Base-by-base conservation (phyloP, 2,329 filamentous ascomycete genomes). In the Penicillium verrucosum region DNA sequence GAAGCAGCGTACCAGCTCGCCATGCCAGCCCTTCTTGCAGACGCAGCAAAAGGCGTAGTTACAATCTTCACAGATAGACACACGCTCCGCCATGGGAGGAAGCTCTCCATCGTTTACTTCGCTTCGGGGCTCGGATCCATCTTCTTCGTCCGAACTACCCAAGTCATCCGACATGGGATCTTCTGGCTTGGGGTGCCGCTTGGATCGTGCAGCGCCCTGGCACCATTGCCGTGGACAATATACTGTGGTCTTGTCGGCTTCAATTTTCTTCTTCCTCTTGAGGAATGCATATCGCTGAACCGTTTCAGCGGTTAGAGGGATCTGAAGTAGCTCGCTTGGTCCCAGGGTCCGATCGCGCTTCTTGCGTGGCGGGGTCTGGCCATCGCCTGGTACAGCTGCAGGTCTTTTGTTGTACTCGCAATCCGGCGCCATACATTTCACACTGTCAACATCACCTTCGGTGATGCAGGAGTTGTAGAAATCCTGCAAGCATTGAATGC, bases 171-270 rank as follows among this genome's bases (percentile, higher is more conserved):
- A 79, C 59, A 89, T 82, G 1, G 88, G 77, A 5, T 87, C 87
- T n/a, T 80, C 74, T 5, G 87, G 88, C 68, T 90, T 90, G 57
- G 82, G 86, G 73, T 89, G 86, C 65, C 83, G 85, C 69, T 87
- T 89, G 23, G 88, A 90, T 44, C 85, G 84, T 27, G 92, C 92
- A 3, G 92, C 90, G 6, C 91, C 92, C 73, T 94, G 90, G 71
- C 94, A 99, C 90, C 92, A 97, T 54, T 86, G 82, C 9, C 94
- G 85, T 0, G 94, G 94, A 68, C 94, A 99, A 72, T 96, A 97
- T 34, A 97, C 83, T 0, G 92, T 97, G 57, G 87, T 88, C 68
- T 92, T 95, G 74, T 97, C 92, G 0, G 90, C 87, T 73, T 97
- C 94, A 3, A 97, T 84, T 71, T 91, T 89, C 62, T 89, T 90